Evolutionary conservation across 441 rosid genomes (phyloP), one percentile per base, ranked within the genome.

Genomic region (Kokia cookei): DNA sequence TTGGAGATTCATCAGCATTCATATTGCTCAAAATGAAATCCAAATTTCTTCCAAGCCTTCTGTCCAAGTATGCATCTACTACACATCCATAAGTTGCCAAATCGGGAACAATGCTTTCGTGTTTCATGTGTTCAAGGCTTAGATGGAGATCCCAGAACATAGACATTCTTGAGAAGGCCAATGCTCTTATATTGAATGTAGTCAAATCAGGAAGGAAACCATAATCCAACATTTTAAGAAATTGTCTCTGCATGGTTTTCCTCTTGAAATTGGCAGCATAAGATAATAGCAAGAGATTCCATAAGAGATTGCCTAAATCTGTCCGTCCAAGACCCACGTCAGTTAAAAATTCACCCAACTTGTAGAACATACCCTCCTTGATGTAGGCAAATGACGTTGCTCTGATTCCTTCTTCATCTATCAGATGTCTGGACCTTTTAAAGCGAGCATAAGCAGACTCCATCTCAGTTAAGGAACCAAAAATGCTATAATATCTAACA

Each of bases 231-330:
- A 90, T 93, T 58, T 73, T 76, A 74, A 87, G 43, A 82, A 88
- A 90, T 50, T 89, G 96, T 76, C 90, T 87, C 75, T 95, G 96
- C 86, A 95, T 80, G 79, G 81, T 89, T 74, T 93, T 93, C 97
- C 89, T 89, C 84, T 95, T 92, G 62, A 62, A 62, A 62, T 62
- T 62, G 45, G 66, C 45, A 62, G 66, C 45, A 35, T 35, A 62
- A n/a, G 66, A 62, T 62, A 62, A 62, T n/a, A 62, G 45, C 24
- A 62, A 62, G 11, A 62, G 24, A 62, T 62, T 62, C 66, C 66
- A 90, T 15, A 89, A 66, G 37, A 92, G 79, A 76, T 87, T 93
- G 32, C 96, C 93, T 7, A 88, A 71, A 76, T 86, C 73, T 71
- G 78, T 85, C 78, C 94, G 80, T 51, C 79, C 75, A 63, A 94